Base-by-base conservation (phyloP, 805 yeast genomes). In the Metschnikowia lunata region DNA sequence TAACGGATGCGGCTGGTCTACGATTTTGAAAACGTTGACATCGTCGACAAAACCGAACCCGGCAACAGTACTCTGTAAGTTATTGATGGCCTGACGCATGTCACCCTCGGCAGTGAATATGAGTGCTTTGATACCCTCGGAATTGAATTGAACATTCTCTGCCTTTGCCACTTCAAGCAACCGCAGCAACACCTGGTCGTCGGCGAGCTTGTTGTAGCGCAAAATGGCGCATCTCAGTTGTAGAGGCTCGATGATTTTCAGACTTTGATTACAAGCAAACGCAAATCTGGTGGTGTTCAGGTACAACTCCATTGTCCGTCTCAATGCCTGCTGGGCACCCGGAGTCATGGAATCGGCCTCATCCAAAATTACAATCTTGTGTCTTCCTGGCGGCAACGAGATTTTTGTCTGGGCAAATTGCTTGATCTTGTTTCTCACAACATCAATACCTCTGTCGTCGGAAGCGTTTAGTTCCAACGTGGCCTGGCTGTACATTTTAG, bases 271-370 rank as follows among this genome's bases (percentile, higher is more conserved):
- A 69, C 99, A 93, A 0, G 98, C 97, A 70, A 93, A 93, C n/a
- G 96, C 97, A 71, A 93, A 93, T 57, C 99, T 77, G 7, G 99
- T 93, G 6, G 97, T 85, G 61, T 85, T 85, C n/a, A 97, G 85
- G 59, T 88, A 91, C 28, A 91, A 76, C 60, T 90, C 98, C 98
- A 89, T 89, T 1, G 96, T 89, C 60, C 97, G 77, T 64, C 97
- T 76, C 56, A 90, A 69, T 0, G 97, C 97, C 62, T 88, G 96
- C 62, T 89, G 97, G 2, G 97, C 97, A 32, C 96, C 97, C 0
- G 95, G 88, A 0, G 97, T 89, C 97, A 89, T 89, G 10, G 93
- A 83, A 61, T 89, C 97, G 0, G 97, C 97, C 66, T 89, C 99
- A 64, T 91, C 99, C 51, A 93, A 68, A 42, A 93, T 91, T 52